Evolutionary conservation across 106 monocot genomes (phyloP), one percentile per base, ranked within the genome.

Genomic region (Phalaenopsis aphrodite): DNA sequence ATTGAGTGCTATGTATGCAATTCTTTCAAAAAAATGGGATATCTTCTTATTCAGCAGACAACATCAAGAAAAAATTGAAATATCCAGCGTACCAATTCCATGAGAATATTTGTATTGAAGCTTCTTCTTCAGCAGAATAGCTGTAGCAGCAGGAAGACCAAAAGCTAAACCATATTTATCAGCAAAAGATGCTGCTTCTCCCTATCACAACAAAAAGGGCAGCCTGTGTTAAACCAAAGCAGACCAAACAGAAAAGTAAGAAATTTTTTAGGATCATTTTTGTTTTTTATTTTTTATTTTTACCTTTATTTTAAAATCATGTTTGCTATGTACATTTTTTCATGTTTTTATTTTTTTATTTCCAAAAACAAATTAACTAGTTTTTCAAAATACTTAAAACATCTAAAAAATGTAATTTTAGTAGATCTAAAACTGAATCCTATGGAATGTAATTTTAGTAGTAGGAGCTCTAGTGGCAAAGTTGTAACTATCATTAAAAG

Each of bases 81-180:
- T 30, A 14, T 11, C 15, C 15, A 39, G 12, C 39, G 55, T 85
- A 94, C 98, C 95, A 83, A 99, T 99, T 84, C 99, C 95, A 90
- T 95, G 99, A 84, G 95, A 93, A 88, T 87, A 93, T 3, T 89
- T 85, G 57, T 95, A 99, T 75, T 91, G 93, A 15, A 91, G 73
- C 75, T 95, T 93, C 81, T 99, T 99, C 83, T 95, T 94, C 42
- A 99, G 79, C 72, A 99, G 84, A 85, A 93, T 79, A 56, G 94
- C 94, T 41, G 91, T 88, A 72, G 94, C 92, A 41, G 85, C 79
- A 68, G 98, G 89, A 80, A 92, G 78, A 71, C 97, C 91, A 67
- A 88, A 42, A 68, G 82, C 78, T 78, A 93, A 82, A 37, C 93
- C 90, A 84, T 93, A 90, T 78, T 83, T 85, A 85, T 93, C 93